A percentile compares a stretch with the other conserved stretches of the same genome.
These are phyloP conservation scores for Ogataea hybrid DNA, from an alignment of 1,139 yeast species.

Conservation along the genomic window DNA sequence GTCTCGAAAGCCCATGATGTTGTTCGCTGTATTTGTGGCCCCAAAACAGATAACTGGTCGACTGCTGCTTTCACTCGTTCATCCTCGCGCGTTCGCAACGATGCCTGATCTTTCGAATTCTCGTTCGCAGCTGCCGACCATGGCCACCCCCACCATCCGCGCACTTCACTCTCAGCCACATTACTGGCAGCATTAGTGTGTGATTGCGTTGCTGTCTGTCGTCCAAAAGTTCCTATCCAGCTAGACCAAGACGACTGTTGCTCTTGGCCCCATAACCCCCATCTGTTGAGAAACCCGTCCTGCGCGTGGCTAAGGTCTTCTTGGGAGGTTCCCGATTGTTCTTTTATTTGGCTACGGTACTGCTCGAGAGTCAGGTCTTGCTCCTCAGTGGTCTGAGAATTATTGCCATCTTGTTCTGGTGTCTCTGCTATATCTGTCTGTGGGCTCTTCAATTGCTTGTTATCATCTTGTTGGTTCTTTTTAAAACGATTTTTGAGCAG, in stretches of 20 bases:
- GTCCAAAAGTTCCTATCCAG: conserved; percentile 8
- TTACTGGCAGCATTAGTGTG: neutral
- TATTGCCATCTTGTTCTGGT: neutral
- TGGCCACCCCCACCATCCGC: conserved; percentile 10
- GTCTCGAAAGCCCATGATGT: conserved; percentile 27
- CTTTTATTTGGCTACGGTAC: conserved; percentile 22
- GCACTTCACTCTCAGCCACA: neutral
- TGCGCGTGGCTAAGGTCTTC: neutral
- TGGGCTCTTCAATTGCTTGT: neutral
- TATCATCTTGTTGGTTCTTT: conserved; percentile 4
- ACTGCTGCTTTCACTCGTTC: conserved; percentile 17
- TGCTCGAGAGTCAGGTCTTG: conserved; percentile 23
- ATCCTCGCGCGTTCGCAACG: conserved; percentile 7
- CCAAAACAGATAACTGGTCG: conserved; percentile 19
- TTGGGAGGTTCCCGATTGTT: neutral
- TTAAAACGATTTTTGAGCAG: conserved; percentile 17
- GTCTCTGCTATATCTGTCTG: neutral
- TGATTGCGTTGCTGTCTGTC: neutral
- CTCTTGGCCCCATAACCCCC: conserved; percentile 1
- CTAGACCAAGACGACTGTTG: neutral
- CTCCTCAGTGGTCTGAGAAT: conserved; percentile 3
- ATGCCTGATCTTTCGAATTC: neutral
- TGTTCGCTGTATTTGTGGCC: conserved; percentile 14
- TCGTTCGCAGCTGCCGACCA: conserved; percentile 4
- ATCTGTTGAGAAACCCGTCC: conserved; percentile 3